Conservation (phyloP, 352 stramenopile genomes). For the Saprolegnia parasitica region DNA sequence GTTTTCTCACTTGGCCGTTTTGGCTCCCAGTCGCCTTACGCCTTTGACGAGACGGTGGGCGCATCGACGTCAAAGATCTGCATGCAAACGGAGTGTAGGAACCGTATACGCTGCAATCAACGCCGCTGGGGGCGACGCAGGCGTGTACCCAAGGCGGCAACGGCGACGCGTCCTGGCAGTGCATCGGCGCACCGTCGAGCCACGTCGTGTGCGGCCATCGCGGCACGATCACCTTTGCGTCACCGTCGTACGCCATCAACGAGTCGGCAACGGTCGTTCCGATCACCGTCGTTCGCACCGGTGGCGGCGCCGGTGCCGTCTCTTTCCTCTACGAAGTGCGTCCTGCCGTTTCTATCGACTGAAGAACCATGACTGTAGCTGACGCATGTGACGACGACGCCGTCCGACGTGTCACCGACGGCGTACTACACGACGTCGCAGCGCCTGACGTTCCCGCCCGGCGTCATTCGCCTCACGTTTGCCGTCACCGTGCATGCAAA, state of each 20-base stretch:
- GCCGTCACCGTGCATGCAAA: slow-evolving; percentile 91
- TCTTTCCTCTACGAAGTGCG: slow-evolving; percentile 61
- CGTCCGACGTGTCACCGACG: slow-evolving; percentile 73
- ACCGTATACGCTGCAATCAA: slow-evolving; percentile 33
- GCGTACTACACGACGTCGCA: slow-evolving; percentile 84
- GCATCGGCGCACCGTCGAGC: slow-evolving; percentile 40
- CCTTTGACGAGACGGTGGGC: slow-evolving; percentile 91
- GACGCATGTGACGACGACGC: slow-evolving; percentile 70
- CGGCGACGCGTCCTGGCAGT: slow-evolving; percentile 64
- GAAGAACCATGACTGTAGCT: slow-evolving; percentile 32
- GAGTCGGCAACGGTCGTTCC: slow-evolving; percentile 70
- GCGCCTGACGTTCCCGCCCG: slow-evolving; percentile 69
- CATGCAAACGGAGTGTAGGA: slow-evolving; percentile 33
- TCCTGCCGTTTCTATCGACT: not conserved
- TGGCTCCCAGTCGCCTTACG: slow-evolving; percentile 77
- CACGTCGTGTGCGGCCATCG: slow-evolving; percentile 88
- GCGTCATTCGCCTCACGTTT: slow-evolving; percentile 84
- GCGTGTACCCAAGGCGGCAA: slow-evolving; percentile 57
- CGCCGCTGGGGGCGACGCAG: slow-evolving; percentile 42
- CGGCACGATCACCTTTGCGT: slow-evolving; percentile 85
- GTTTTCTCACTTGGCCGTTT: slow-evolving; percentile 89
- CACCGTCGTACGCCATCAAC: slow-evolving; percentile 74
- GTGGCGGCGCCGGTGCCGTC: slow-evolving; percentile 77
- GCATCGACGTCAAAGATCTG: slow-evolving; percentile 37
- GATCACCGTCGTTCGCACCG: slow-evolving; percentile 79